Percentiles rank a stretch among this genome's conserved stretches.
These are phyloP conservation scores for Mycena pura DNA, from an alignment of 768 basidiomycete genomes.

Conservation along the genomic window DNA sequence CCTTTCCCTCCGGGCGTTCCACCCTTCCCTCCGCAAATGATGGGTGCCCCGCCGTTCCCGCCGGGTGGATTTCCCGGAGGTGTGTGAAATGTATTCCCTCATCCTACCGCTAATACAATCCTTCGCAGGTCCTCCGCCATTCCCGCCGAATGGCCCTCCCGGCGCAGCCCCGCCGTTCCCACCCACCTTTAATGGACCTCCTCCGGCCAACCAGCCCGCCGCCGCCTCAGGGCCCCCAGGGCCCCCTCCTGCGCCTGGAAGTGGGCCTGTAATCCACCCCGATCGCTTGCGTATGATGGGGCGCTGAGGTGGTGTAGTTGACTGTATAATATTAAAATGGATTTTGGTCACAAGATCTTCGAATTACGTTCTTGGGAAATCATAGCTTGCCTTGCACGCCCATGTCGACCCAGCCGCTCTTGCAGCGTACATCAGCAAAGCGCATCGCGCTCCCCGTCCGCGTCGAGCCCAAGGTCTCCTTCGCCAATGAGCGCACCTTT, in stretches of 20 bases:
- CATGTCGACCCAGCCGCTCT: slow-evolving; percentile 98
- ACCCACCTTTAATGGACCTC: slow-evolving; percentile 42
- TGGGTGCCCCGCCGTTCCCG: slow-evolving; percentile 72
- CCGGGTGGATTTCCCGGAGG: slow-evolving; percentile 51
- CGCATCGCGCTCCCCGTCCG: slow-evolving; percentile 96
- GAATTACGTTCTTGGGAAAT: too few relatives aligned
- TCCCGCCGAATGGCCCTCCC: slow-evolving; percentile 54
- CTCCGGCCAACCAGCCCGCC: slow-evolving; percentile 39
- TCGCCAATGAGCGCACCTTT: slow-evolving; percentile 95
- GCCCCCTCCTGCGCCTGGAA: slow-evolving; percentile 34
- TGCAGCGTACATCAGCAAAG: slow-evolving; percentile 93
- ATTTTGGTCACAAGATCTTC: too few relatives aligned
- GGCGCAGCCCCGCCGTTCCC: slow-evolving; percentile 54
- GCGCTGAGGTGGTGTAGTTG: too few relatives aligned
- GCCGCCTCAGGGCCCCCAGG: slow-evolving; percentile 29
- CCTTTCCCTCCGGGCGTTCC: slow-evolving; percentile 32
- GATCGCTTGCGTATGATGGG: slow-evolving; percentile 85
- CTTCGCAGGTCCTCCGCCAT: slow-evolving; percentile 48
- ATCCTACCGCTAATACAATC: not conserved
- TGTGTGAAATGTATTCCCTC: slow-evolving; percentile 32
- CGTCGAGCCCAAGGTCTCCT: slow-evolving; percentile 94
- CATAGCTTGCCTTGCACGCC: not conserved
- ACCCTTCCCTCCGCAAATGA: slow-evolving; percentile 59
- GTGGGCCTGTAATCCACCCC: slow-evolving; percentile 78
- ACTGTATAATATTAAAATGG: too few relatives aligned